These are phyloP conservation scores for Tetrapisispora iriomotensis DNA, from an alignment of 805 yeast genomes.

Conservation along the genomic window DNA sequence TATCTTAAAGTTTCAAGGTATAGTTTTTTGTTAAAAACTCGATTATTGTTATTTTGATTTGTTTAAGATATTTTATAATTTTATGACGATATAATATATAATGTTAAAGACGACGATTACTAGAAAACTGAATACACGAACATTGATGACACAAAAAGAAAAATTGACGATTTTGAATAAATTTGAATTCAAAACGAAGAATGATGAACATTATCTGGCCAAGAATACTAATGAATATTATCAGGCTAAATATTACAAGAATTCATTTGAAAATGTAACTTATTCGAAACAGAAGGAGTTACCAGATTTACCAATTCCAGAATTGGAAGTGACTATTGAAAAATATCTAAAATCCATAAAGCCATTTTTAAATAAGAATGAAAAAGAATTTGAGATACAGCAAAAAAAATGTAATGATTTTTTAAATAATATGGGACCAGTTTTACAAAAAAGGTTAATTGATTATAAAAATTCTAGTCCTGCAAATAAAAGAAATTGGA, in stretches of 20 bases:
- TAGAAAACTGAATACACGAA: neutral
- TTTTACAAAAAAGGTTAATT: constrained; percentile 55
- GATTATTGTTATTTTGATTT: no score
- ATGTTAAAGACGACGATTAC: no score
- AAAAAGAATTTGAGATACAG: constrained; percentile 42
- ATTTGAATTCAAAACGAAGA: constrained; percentile 3
- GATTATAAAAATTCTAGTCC: constrained; percentile 19
- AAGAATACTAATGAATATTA: constrained; percentile 4
- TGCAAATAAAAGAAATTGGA: constrained; percentile 65
- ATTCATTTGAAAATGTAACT: constrained; percentile 48
- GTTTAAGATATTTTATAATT: no score
- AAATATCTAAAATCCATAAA: constrained; percentile 63
- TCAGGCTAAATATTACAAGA: constrained; percentile 1
- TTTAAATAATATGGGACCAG: constrained; percentile 54
- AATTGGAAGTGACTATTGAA: constrained; percentile 56
- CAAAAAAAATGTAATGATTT: constrained; percentile 56
- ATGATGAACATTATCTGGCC: constrained; percentile 3
- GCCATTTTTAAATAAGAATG: constrained; percentile 48
- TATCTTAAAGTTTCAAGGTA: no score
- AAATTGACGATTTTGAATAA: neutral
- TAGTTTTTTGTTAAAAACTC: no score
- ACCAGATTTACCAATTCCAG: constrained; percentile 84
- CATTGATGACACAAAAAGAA: neutral
- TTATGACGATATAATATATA: no score
- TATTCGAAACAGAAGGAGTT: constrained; percentile 61